Evolutionary conservation across 805 yeast genomes (phyloP).

Genomic region (Barnettozyma sucrosica): DNA sequence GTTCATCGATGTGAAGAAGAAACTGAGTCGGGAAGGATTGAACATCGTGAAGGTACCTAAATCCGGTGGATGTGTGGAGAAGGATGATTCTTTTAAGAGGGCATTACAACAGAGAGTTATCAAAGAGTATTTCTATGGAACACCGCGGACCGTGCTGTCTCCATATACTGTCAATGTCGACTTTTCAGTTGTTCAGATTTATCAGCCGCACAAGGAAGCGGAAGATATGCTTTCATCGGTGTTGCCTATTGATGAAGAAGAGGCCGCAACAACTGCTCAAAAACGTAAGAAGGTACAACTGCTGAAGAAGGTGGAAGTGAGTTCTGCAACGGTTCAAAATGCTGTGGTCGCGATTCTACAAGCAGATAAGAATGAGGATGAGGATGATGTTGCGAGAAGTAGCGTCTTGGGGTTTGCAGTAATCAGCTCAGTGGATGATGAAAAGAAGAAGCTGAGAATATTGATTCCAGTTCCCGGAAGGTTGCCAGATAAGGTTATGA

Average conservation of each 20-base stretch:
- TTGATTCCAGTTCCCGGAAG: constrained; percentile 85
- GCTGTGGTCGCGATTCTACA: constrained; percentile 63
- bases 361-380: constrained; percentile 41
- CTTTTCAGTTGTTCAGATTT: constrained; percentile 52
- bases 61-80: constrained; percentile 72
- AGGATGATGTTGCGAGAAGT: constrained; percentile 43
- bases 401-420: constrained; percentile 74
- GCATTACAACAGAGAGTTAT: constrained; percentile 70
- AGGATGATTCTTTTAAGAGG: constrained; percentile 63
- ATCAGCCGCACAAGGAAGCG: constrained; percentile 39
- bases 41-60: constrained; percentile 53
- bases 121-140: constrained; percentile 87
- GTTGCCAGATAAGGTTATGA: constrained; percentile 66
- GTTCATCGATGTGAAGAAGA: constrained; percentile 54
- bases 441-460: constrained; percentile 59
- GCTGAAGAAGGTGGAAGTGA: constrained; percentile 37
- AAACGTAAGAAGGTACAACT: constrained; percentile 12
- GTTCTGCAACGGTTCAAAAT: constrained; percentile 59
- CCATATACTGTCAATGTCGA: constrained; percentile 83
- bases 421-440: constrained; percentile 58
- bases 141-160: constrained; percentile 54
- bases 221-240: constrained; percentile 20
- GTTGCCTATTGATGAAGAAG: constrained; percentile 25
- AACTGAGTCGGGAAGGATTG: constrained; percentile 30
- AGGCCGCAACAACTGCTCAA: constrained; percentile 18